Evolutionary conservation across 208 protist genomes (phyloP), one percentile per base, ranked within the genome.

Genomic region (Angomonas desouzai): DNA sequence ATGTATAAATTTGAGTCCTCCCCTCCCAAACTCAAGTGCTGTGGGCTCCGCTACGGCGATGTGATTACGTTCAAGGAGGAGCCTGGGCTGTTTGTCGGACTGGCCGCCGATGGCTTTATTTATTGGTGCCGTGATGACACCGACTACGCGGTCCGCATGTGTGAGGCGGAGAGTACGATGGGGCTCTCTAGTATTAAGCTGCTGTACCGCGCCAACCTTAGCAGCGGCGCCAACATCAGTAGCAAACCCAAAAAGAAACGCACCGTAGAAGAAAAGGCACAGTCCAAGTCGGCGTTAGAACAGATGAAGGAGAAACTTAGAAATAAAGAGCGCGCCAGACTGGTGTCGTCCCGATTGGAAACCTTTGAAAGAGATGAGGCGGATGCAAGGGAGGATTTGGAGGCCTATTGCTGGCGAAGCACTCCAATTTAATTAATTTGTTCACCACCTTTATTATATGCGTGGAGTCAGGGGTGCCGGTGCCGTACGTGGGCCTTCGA

Each of bases 1-100:
- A 77, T 85, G 55, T 96, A 96, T 69, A 47, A 72, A 48, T 96
- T 96, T 65, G 90, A 96, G 64, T 74, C 79, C 28, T 53, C 87
- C 1, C 61, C 85, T n/a, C 59, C 68, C 43, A 66, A 70, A 53
- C 62, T 93, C n/a, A 72, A 30, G 18, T 34, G 72, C 22, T 89
- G 81, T 40, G 81, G 83, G 1, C 76, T 93, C 16, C 77, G 74
- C 34, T 80, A 85, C 51, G 90, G 87, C 11, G 90, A 96, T 72
- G 78, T 90, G 68, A 81, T 96, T 57, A 47, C 64, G n/a, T 85
- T 72, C 48, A 76, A 84, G 40, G 33, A 62, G 34, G 60, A 74
- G 18, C 59, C 59, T 20, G 90, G 90, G 25, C 79, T 76, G 68
- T 92, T 93, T 63, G 72, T 93, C 32, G 90, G 90, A 6, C 61